phyloP scores from a whole-genome alignment of 2,329 filamentous ascomycete genomes.

The Cordyceps cicadae region DNA sequence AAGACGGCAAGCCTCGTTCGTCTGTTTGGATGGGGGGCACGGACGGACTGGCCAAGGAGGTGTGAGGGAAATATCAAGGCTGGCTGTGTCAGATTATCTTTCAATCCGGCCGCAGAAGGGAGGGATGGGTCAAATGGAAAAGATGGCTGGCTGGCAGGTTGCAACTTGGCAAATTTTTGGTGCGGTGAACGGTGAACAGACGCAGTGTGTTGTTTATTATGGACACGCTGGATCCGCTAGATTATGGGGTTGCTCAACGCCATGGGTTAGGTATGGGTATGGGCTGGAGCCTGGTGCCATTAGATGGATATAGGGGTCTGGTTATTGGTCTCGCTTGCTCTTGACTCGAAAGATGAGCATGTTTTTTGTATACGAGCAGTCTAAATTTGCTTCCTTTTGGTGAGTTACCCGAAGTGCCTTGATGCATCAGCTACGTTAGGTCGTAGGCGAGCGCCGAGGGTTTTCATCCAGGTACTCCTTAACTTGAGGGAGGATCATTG shows the following conservation, averaged over 20 bases:
- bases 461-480: too few species aligned
- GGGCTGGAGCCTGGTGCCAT: neutral
- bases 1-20: neutral
- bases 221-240: neutral
- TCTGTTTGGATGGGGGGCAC: neutral
- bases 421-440: neutral
- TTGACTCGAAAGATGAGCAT: neutral
- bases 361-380: neutral
- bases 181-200: neutral
- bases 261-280: neutral
- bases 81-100: neutral
- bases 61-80: constrained; percentile 5
- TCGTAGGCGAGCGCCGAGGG: neutral
- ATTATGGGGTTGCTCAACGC: neutral
- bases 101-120: neutral
- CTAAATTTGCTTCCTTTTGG: too few species aligned
- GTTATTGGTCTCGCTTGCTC: neutral
- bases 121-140: neutral
- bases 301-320: neutral
- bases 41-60: neutral
- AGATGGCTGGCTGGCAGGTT: neutral
- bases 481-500: too few species aligned
- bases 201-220: neutral
- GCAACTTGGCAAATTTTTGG: neutral
- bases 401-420: neutral